Conservation (phyloP, 371 early-diverging fungal genomes). For the Batkoa obscura region DNA sequence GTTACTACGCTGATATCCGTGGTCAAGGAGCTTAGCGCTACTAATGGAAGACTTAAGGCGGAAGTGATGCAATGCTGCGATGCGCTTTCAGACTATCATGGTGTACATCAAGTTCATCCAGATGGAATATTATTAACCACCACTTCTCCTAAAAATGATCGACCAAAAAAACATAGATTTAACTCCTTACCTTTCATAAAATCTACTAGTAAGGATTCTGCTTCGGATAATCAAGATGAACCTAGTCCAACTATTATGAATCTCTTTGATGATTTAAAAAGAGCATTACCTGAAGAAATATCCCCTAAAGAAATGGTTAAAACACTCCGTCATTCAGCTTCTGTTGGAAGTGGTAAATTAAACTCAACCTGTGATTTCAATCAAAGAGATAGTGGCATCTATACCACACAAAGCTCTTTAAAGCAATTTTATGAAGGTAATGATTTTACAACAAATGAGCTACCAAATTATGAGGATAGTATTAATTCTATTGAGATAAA, state of each 20-base stretch:
- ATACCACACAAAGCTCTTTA: background rate
- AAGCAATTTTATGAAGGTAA: background rate
- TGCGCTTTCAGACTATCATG: background rate
- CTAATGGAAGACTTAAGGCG: background rate
- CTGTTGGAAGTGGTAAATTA: background rate
- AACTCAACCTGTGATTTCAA: background rate
- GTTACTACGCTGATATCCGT: background rate
- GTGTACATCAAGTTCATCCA: background rate
- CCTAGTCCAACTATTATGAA: background rate
- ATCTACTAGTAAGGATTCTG: background rate
- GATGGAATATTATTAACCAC: background rate
- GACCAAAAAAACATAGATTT: background rate
- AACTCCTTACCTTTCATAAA: background rate
- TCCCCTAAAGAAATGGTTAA: background rate
- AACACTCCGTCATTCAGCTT: background rate
- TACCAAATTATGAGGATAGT: too few species aligned
- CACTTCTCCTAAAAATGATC: background rate
- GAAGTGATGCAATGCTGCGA: constrained; percentile 1
- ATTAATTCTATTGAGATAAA: too few species aligned
- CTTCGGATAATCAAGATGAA: background rate
- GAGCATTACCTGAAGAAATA: background rate
- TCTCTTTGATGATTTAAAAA: background rate
- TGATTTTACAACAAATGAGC: background rate
- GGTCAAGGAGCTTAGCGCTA: background rate
- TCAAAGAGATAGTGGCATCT: background rate